Evolutionary conservation across 208 protist species (phyloP).

Genomic region (Trypanosoma mega): DNA sequence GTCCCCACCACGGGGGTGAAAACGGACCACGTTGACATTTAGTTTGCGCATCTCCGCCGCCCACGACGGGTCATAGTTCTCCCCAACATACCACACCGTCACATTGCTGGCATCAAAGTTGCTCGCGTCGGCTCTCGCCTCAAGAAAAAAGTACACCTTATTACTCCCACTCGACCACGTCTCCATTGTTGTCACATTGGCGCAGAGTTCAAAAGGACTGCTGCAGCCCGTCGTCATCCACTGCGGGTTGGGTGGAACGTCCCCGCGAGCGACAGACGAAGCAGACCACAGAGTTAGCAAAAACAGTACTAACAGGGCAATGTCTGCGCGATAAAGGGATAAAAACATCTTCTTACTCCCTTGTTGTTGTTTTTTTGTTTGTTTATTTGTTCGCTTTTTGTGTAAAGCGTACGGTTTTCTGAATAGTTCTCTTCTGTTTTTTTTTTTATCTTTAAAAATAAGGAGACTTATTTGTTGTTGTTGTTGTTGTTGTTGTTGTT

Average conservation of each 20-base stretch:
- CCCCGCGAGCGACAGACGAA: slow-evolving; percentile 1
- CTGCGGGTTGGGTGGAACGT: slow-evolving; percentile 28
- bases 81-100: slow-evolving; percentile 55
- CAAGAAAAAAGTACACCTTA: slow-evolving; percentile 33
- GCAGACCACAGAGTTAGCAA: not conserved
- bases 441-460: too few species aligned
- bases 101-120: slow-evolving; percentile 6
- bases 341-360: not conserved
- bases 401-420: not conserved
- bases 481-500: too few species aligned
- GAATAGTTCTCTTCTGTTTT: too few species aligned
- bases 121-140: slow-evolving; percentile 20
- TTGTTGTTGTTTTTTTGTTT: too few species aligned
- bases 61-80: slow-evolving; percentile 25
- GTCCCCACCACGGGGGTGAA: slow-evolving; percentile 45
- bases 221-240: slow-evolving; percentile 33
- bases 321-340: not conserved
- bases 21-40: slow-evolving; percentile 45
- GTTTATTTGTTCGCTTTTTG: not conserved
- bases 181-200: slow-evolving; percentile 45
- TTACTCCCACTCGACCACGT: slow-evolving; percentile 22
- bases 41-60: slow-evolving; percentile 23
- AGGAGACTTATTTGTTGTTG: too few species aligned
- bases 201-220: slow-evolving; percentile 28
- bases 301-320: not conserved